Evolutionary conservation across 106 monocot species (phyloP).

Genomic region (Dioscorea dumetorum): DNA sequence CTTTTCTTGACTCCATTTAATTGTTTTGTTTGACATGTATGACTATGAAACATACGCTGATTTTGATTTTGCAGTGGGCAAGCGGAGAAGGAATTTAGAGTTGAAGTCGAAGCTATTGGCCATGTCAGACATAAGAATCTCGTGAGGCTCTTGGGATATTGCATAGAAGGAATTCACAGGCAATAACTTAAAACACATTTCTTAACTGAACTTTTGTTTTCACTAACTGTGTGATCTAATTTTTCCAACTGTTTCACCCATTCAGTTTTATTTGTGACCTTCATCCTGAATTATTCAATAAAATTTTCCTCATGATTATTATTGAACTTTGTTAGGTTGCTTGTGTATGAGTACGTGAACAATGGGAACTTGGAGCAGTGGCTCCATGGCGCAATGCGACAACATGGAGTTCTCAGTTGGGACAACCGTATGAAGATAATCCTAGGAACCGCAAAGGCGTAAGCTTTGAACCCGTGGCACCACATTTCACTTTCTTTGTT

Average conservation of each 20-base stretch:
- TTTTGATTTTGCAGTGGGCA: conserved; percentile 44
- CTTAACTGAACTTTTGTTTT: neutral
- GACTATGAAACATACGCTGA: neutral
- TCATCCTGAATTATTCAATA: too few relatives aligned
- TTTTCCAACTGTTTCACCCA: neutral
- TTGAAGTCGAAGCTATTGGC: conserved; percentile 79
- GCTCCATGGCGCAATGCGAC: conserved; percentile 62
- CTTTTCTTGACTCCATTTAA: neutral
- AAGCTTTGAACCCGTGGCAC: neutral
- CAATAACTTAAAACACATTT: neutral
- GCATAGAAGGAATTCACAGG: conserved; percentile 56
- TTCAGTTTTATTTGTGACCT: neutral
- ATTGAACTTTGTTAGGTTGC: conserved; percentile 33
- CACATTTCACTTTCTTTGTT: too few relatives aligned
- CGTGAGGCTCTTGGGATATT: conserved; percentile 68
- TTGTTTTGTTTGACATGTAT: neutral
- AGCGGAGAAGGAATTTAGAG: conserved; percentile 76
- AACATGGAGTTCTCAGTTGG: conserved; percentile 51
- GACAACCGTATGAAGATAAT: conserved; percentile 56
- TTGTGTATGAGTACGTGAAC: conserved; percentile 73
- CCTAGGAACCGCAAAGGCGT: conserved; percentile 69
- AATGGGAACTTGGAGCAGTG: conserved; percentile 74
- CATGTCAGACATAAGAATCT: conserved; percentile 85
- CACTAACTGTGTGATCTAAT: neutral
- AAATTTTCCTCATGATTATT: neutral